Base-by-base conservation (phyloP, 495 filamentous ascomycete genomes). In the Lasiosphaeriaceae sp. region DNA sequence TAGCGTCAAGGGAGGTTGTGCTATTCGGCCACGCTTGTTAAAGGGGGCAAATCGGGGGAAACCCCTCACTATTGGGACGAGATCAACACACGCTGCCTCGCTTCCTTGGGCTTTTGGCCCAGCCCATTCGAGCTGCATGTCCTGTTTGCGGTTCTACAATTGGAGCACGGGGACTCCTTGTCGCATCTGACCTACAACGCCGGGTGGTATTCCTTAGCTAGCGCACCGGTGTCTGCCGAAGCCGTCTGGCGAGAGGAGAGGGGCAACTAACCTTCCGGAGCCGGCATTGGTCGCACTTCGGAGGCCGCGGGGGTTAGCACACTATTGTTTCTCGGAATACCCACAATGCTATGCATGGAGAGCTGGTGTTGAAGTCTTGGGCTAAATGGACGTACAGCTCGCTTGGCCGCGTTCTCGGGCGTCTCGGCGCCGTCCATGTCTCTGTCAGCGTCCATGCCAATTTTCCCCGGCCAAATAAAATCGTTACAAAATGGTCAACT, bases 101-200 rank as follows among this genome's bases (percentile, higher is more conserved):
- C 73, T 64, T 86, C 83, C 54, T 75, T 75, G 21, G 80, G 77
- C 56, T 80, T 81, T 61, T 82, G 83, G 20, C 81, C 81, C 17
- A 77, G 75, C 0, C 82, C 83, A 11, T 83, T 86, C 0, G 83
- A 86, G 55, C 83, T 83, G 59, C 77, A 80, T 11, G 63, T 44
- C 14, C 77, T 66, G 59, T 80, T 80, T 12, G 83, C 83, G 2
- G 79, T 82, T 52, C 78, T 78, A 66, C 86, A 89, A 64, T 31
- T 86, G 5, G 83, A 80, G 62, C 86, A 89, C 20, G 86, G 86
- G 19, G 77, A 78, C 20, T 79, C 78, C 62, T 86, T 89, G 67
- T 88, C 82, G 61, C 86, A 89, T 24, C 84, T 84, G 39, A 88
- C 86, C 74, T 88, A 55, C 11, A 67, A 29, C 66, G 14, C 4